phyloP scores from a whole-genome alignment of 2,329 filamentous ascomycete genomes.

The Didymella pinodella region DNA sequence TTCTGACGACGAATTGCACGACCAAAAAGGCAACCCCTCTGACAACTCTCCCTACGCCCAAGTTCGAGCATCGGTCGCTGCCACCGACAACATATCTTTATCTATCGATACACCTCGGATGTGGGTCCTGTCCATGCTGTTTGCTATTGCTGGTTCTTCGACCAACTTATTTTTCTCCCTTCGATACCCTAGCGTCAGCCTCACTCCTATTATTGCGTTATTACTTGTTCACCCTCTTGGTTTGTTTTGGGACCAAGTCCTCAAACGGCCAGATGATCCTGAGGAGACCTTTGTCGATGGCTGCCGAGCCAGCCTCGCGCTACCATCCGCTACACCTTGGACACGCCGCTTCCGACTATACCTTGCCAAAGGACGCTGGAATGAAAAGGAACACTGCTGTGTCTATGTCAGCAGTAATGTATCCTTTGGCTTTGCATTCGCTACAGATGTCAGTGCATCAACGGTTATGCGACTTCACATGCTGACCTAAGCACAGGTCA shows the following conservation, averaged over 20 bases:
- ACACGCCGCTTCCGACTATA: slow-evolving; percentile 67
- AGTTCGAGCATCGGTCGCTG: slow-evolving; percentile 79
- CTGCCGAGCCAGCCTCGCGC: slow-evolving; percentile 42
- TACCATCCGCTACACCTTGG: slow-evolving; percentile 32
- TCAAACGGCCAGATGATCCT: slow-evolving; percentile 68
- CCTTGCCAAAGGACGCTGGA: slow-evolving; percentile 83
- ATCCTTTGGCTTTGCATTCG: slow-evolving; percentile 88
- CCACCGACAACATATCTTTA: slow-evolving; percentile 76
- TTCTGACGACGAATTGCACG: slow-evolving; percentile 49
- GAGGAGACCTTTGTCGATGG: slow-evolving; percentile 66
- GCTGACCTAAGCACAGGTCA: slow-evolving; percentile 61
- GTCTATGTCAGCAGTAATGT: slow-evolving; percentile 91
- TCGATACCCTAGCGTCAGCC: slow-evolving; percentile 88
- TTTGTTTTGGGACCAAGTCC: slow-evolving; percentile 75
- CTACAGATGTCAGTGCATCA: slow-evolving; percentile 69
- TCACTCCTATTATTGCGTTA: slow-evolving; percentile 86
- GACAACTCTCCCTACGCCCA: slow-evolving; percentile 81
- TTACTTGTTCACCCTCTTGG: slow-evolving; percentile 85
- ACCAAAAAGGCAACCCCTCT: slow-evolving; percentile 58
- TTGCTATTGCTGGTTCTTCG: slow-evolving; percentile 80
- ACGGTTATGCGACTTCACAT: not conserved
- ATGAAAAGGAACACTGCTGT: slow-evolving; percentile 87
- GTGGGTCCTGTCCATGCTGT: slow-evolving; percentile 82
- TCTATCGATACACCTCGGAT: slow-evolving; percentile 89
- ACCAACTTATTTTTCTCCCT: slow-evolving; percentile 90